These are phyloP conservation scores for Pelargonium myrrhifolium DNA, from an alignment of 441 rosid species.

Conservation along the genomic window DNA sequence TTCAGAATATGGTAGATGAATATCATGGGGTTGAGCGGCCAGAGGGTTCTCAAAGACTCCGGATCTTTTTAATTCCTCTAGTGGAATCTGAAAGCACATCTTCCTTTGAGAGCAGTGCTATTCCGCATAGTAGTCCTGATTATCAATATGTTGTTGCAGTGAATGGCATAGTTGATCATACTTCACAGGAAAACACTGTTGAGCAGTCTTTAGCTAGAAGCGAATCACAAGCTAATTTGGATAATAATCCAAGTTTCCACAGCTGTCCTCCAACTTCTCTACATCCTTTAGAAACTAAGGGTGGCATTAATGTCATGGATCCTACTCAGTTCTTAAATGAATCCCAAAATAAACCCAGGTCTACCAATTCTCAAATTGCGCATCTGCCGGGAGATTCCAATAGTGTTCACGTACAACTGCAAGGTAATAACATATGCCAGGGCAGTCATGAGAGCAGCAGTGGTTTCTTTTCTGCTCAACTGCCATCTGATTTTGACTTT, in stretches of 20 bases:
- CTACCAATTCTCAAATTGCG: slow-evolving; percentile 38
- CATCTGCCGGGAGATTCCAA: slow-evolving; percentile 33
- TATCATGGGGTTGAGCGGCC: slow-evolving; percentile 37
- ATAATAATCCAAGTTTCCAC: slow-evolving; percentile 28
- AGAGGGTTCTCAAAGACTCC: slow-evolving; percentile 42
- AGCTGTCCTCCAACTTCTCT: slow-evolving; percentile 23
- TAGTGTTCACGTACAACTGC: slow-evolving; percentile 23
- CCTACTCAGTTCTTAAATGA: slow-evolving; percentile 30
- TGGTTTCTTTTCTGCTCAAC: slow-evolving; percentile 36
- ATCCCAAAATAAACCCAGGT: slow-evolving; percentile 24
- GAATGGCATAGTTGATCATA: slow-evolving; percentile 35
- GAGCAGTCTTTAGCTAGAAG: slow-evolving; percentile 33
- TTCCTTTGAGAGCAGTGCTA: slow-evolving; percentile 27
- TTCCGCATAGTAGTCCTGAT: slow-evolving; percentile 33
- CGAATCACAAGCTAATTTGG: slow-evolving; percentile 28
- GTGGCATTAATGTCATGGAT: slow-evolving; percentile 26
- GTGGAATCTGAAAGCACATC: slow-evolving; percentile 29
- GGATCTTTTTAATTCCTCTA: slow-evolving; percentile 46
- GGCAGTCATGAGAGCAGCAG: slow-evolving; percentile 40
- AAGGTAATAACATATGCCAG: slow-evolving; percentile 27
- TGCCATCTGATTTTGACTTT: slow-evolving; percentile 26
- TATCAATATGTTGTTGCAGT: slow-evolving; percentile 36
- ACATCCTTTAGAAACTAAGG: slow-evolving; percentile 30
- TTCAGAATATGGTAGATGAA: slow-evolving; percentile 60
- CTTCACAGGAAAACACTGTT: slow-evolving; percentile 26